Percentiles rank a stretch among this genome's conserved stretches.
These are phyloP conservation scores for Plasmodium relictum DNA, from an alignment of 169 alveolate genomes.

Conservation along the genomic window DNA sequence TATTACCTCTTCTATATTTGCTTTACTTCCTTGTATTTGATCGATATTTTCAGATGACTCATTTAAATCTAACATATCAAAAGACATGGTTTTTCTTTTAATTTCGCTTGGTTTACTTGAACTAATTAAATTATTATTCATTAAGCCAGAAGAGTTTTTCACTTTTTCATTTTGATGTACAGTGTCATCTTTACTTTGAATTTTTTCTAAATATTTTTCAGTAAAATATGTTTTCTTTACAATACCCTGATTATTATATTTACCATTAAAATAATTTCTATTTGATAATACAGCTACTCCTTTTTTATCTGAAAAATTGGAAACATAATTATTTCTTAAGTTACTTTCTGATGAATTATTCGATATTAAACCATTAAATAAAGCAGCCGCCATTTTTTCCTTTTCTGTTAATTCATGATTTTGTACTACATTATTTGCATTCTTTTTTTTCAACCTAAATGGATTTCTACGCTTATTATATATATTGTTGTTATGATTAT, in stretches of 20 bases:
- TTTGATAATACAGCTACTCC: constrained; percentile 24
- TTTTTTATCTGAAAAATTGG: constrained; percentile 39
- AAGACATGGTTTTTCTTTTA: constrained; percentile 3
- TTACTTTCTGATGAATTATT: constrained; percentile 23
- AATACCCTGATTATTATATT: constrained; percentile 11
- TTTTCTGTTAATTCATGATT: constrained; percentile 52
- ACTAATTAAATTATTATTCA: constrained; percentile 16
- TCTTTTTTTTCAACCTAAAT: background rate
- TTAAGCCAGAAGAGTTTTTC: background rate
- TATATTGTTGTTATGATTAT: constrained; percentile 7
- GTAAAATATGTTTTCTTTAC: background rate
- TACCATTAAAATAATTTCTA: constrained; percentile 41
- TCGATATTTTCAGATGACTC: constrained; percentile 7
- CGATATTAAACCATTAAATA: constrained; percentile 73
- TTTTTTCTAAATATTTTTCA: background rate
- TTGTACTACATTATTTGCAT: background rate
- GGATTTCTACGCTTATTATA: constrained; percentile 13
- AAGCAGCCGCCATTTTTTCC: constrained; percentile 80
- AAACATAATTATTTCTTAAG: constrained; percentile 33
- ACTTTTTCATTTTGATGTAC: constrained; percentile 12
- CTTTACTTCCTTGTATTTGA: constrained; percentile 8
- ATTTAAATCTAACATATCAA: constrained; percentile 59
- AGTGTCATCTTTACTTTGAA: constrained; percentile 3
- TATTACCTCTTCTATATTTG: constrained; percentile 55
- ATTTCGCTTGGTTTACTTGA: constrained; percentile 15